These are phyloP conservation scores for Umbelopsis vinacea DNA, from an alignment of 192 early-diverging fungal genomes.

Conservation along the genomic window DNA sequence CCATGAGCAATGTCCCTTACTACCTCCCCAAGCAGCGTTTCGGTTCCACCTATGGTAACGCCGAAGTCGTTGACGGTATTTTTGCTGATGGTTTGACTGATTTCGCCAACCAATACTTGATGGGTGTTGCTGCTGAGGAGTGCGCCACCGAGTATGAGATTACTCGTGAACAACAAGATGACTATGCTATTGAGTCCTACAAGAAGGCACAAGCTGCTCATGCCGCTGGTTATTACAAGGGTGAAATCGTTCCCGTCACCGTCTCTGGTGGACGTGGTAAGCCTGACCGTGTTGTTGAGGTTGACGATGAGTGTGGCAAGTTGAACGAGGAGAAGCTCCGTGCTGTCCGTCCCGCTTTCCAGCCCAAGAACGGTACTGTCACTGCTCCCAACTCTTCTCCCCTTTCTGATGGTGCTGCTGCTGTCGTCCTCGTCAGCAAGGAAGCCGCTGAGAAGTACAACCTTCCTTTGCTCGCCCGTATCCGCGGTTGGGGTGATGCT, in stretches of 20 bases:
- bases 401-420: conserved; percentile 81
- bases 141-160: conserved; percentile 81
- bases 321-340: conserved; percentile 87
- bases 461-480: conserved; percentile 56
- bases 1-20: conserved; percentile 86
- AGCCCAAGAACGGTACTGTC: conserved; percentile 82
- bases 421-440: conserved; percentile 74
- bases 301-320: conserved; percentile 72
- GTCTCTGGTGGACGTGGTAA: conserved; percentile 71
- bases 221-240: conserved; percentile 59
- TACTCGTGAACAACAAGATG: conserved; percentile 81
- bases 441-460: conserved; percentile 58
- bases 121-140: conserved; percentile 83
- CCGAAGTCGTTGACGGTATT: conserved; percentile 74
- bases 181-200: conserved; percentile 76
- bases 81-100: conserved; percentile 78
- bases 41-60: conserved; percentile 77
- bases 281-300: conserved; percentile 58
- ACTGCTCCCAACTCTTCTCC: conserved; percentile 88
- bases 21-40: conserved; percentile 79
- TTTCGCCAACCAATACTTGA: conserved; percentile 71
- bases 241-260: conserved; percentile 75
- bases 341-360: conserved; percentile 87
- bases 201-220: conserved; percentile 75
- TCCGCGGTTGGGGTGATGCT: conserved; percentile 75